phyloP scores from a whole-genome alignment of 2,329 filamentous ascomycete genomes.

The Aaosphaeria arxii region DNA sequence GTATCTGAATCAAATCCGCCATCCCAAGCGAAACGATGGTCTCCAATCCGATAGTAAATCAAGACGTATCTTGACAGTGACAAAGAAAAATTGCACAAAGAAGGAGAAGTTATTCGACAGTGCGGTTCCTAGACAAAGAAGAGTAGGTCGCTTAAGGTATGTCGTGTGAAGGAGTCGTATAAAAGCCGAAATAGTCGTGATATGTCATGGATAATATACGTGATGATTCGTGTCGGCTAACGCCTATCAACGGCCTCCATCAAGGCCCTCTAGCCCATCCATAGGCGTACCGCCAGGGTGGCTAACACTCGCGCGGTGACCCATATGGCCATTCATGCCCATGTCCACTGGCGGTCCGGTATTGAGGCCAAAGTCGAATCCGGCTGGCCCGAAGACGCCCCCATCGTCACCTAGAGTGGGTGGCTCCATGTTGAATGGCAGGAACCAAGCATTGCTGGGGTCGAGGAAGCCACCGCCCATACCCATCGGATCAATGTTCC shows the following conservation, averaged over 20 bases:
- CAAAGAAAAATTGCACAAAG: too few species aligned
- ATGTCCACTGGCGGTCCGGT: slow-evolving; percentile 14
- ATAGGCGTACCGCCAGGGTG: slow-evolving; percentile 2
- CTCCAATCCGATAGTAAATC: too few species aligned
- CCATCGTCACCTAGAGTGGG: slow-evolving; percentile 46
- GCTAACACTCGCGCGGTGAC: slow-evolving; percentile 1
- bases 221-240: too few species aligned
- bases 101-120: too few species aligned
- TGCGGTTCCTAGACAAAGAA: too few species aligned
- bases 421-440: slow-evolving; percentile 88
- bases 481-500: slow-evolving; percentile 32
- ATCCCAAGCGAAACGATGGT: too few species aligned
- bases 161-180: too few species aligned
- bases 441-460: slow-evolving; percentile 73
- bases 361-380: slow-evolving; percentile 22
- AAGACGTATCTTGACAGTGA: too few species aligned
- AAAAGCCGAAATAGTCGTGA: too few species aligned
- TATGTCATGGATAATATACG: too few species aligned
- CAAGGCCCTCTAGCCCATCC: slow-evolving; percentile 5
- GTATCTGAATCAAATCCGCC: too few species aligned
- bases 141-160: too few species aligned
- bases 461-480: slow-evolving; percentile 35
- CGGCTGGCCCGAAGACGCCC: slow-evolving; percentile 19
- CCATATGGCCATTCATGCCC: slow-evolving; percentile 10
- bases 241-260: neutral